phyloP scores from a whole-genome alignment of 176 grass and related monocot genomes.

The Oryza coarctata region DNA sequence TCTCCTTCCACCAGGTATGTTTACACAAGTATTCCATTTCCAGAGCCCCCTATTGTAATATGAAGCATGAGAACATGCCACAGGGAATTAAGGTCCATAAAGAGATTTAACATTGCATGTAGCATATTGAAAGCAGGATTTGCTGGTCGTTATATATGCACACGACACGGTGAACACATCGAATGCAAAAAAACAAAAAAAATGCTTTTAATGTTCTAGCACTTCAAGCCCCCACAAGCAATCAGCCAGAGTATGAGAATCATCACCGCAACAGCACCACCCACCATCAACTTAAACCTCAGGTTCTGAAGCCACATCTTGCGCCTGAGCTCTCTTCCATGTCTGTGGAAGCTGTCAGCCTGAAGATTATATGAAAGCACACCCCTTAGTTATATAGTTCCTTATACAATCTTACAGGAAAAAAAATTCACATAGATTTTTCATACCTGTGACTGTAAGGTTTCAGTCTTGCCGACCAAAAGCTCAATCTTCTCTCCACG shows the following conservation, averaged over 20 bases:
- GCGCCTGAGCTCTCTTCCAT: constrained; percentile 85
- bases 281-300: constrained; percentile 85
- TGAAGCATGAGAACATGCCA: neutral
- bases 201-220: constrained; percentile 29
- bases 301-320: constrained; percentile 99
- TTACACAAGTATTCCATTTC: constrained; percentile 16
- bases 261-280: constrained; percentile 47
- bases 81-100: neutral
- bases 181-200: neutral
- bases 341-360: constrained; percentile 96
- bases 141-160: constrained; percentile 36
- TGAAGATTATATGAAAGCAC: constrained; percentile 37
- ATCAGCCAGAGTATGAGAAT: constrained; percentile 84
- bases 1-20: neutral
- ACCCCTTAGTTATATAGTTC: neutral
- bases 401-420: neutral
- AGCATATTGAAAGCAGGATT: neutral
- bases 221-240: constrained; percentile 76
- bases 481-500: constrained; percentile 97
- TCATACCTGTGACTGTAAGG: constrained; percentile 85
- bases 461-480: constrained; percentile 92
- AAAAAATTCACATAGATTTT: neutral
- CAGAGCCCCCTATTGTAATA: constrained; percentile 22
- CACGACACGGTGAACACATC: constrained; percentile 19
- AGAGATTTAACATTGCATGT: neutral